Percentiles rank a stretch among this genome's conserved stretches.
Evolutionary conservation across 306 rosid genomes (phyloP).

Genomic region (Rosa rugosa): DNA sequence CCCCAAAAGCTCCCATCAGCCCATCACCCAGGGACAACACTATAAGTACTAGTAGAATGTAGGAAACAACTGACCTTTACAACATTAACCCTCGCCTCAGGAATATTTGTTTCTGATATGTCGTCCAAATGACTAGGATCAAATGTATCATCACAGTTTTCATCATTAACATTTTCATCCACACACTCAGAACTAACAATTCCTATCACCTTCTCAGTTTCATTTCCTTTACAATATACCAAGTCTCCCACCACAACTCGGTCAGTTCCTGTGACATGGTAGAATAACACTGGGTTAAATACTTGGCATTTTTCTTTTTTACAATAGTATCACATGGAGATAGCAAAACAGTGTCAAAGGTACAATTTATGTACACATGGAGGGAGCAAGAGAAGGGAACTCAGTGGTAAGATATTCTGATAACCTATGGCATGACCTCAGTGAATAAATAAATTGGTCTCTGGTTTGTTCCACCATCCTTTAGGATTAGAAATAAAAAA

Average conservation of each 20-base stretch:
- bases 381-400: conserved; percentile 15
- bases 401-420: neutral
- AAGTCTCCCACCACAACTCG: conserved; percentile 82
- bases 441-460: neutral
- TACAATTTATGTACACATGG: neutral
- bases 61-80: conserved; percentile 62
- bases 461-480: neutral
- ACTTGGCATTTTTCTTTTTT: conserved; percentile 11
- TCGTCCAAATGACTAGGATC: conserved; percentile 57
- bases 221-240: conserved; percentile 66
- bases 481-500: conserved; percentile 8
- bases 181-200: conserved; percentile 43
- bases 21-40: neutral
- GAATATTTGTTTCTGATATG: conserved; percentile 42
- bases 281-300: conserved; percentile 11
- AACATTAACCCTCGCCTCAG: conserved; percentile 39
- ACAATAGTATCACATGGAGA: conserved; percentile 14
- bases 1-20: neutral
- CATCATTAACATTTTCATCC: conserved; percentile 31
- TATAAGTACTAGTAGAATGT: conserved; percentile 2
- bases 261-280: conserved; percentile 60
- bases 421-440: neutral
- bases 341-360: conserved; percentile 12
- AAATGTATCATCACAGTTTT: conserved; percentile 34
- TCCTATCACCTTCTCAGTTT: conserved; percentile 39